Conservation (phyloP, 225 moss, liverwort and hornwort species). For the Bryum argenteum region DNA sequence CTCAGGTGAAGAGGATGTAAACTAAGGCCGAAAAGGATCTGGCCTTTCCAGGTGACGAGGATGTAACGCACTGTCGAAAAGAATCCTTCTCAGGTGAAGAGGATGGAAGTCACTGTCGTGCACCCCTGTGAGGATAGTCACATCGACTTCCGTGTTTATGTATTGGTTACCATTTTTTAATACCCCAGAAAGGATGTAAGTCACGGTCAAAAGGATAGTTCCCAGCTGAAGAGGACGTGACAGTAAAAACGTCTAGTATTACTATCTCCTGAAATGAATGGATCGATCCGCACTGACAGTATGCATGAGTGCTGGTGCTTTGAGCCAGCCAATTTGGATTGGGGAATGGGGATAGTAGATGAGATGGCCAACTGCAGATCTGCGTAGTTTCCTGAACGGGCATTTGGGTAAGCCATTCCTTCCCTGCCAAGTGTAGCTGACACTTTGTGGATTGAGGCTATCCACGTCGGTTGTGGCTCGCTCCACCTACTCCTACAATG, state of each 20-base stretch:
- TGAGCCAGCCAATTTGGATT: not conserved
- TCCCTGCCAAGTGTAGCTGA: constrained; percentile 3
- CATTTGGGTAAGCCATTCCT: not conserved
- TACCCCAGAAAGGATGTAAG: no score
- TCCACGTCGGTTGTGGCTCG: constrained; percentile 21
- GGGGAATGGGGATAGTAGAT: not conserved
- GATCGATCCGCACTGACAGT: not conserved
- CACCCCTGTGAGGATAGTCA: no score
- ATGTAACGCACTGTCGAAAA: no score
- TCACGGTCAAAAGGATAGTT: no score
- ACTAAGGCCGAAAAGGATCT: no score
- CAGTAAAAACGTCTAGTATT: not conserved
- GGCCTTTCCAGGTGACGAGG: no score
- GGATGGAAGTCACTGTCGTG: no score
- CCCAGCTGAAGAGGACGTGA: not conserved
- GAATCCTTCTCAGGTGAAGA: no score
- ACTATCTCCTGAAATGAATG: not conserved
- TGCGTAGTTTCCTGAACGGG: not conserved
- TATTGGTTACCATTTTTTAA: no score
- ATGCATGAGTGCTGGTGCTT: not conserved
- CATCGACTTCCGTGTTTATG: no score
- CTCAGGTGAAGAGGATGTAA: not conserved
- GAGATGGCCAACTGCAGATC: not conserved
- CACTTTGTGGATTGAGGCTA: constrained; percentile 26
- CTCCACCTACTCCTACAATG: constrained; percentile 15